phyloP scores from a whole-genome alignment of 495 filamentous ascomycete species.

The Chlorociboria aeruginascens region DNA sequence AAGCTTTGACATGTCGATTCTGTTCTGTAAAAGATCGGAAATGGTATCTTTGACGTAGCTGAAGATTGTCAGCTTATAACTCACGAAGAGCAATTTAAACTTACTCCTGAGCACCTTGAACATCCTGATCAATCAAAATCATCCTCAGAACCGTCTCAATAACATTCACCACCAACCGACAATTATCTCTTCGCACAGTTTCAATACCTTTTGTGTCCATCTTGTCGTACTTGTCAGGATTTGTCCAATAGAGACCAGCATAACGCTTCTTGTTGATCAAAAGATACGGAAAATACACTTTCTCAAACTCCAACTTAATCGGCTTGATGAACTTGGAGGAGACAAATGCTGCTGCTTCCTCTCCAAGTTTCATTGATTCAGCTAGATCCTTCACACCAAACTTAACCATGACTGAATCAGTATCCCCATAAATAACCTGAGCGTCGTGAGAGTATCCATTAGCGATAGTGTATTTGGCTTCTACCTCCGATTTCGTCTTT shows the following conservation, averaged over 20 bases:
- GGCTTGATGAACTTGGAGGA: conserved; percentile 87
- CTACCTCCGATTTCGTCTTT: conserved; percentile 87
- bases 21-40: conserved; percentile 90
- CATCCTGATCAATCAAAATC: conserved; percentile 86
- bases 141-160: conserved; percentile 95
- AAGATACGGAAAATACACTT: conserved; percentile 97
- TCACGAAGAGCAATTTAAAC: conserved; percentile 19
- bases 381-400: conserved; percentile 79
- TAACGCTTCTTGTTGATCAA: conserved; percentile 99
- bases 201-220: conserved; percentile 99
- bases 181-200: conserved; percentile 95
- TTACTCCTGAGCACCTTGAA: conserved; percentile 86
- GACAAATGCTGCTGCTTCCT: conserved; percentile 79
- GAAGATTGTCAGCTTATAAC: background rate
- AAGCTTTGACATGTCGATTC: conserved; percentile 96
- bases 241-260: conserved; percentile 94
- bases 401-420: conserved; percentile 99
- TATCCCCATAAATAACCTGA: conserved; percentile 96
- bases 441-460: conserved; percentile 93
- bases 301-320: conserved; percentile 99
- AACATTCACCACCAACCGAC: conserved; percentile 85
- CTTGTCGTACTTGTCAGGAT: conserved; percentile 90
- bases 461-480: conserved; percentile 73
- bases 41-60: conserved; percentile 97
- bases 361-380: conserved; percentile 84